Percentiles rank a stretch among this genome's conserved stretches.
Conservation (phyloP, 495 filamentous ascomycete genomes). For the Staphylotrichum tortipilum region DNA sequence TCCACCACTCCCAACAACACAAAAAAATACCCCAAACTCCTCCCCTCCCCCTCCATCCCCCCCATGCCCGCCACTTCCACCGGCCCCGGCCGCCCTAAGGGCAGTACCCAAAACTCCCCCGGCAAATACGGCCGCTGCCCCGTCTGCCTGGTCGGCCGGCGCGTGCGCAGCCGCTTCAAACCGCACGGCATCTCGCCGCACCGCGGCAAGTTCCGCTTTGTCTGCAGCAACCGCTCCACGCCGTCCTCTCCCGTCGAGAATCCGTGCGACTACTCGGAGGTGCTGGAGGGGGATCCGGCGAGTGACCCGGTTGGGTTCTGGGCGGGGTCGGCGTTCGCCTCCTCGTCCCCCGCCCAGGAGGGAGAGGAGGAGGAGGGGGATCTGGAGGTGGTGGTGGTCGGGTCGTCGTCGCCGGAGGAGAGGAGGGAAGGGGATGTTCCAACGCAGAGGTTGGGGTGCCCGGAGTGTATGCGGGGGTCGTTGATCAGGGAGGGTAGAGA, state of each 20-base stretch:
- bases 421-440: too few species aligned
- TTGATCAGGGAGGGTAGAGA: not conserved
- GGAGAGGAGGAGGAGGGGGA: not conserved
- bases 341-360: too few species aligned
- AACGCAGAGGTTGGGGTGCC: not conserved
- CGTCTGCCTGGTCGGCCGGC: constrained; percentile 7
- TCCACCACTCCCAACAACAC: not conserved
- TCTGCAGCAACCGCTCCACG: constrained; percentile 7
- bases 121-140: constrained; percentile 18
- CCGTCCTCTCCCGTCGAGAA: not conserved
- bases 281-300: constrained; percentile 4
- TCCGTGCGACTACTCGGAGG: constrained; percentile 5
- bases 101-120: not conserved
- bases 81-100: not conserved
- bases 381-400: not conserved
- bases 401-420: too few species aligned
- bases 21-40: not conserved
- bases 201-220: constrained; percentile 6
- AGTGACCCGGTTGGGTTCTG: not conserved
- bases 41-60: not conserved
- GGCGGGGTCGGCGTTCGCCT: not conserved
- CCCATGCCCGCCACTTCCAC: not conserved
- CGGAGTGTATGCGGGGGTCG: not conserved
- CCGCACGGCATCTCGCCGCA: not conserved
- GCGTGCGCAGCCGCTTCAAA: constrained; percentile 5